Conservation (phyloP, 768 basidiomycete species). For the Mycena galopus region DNA sequence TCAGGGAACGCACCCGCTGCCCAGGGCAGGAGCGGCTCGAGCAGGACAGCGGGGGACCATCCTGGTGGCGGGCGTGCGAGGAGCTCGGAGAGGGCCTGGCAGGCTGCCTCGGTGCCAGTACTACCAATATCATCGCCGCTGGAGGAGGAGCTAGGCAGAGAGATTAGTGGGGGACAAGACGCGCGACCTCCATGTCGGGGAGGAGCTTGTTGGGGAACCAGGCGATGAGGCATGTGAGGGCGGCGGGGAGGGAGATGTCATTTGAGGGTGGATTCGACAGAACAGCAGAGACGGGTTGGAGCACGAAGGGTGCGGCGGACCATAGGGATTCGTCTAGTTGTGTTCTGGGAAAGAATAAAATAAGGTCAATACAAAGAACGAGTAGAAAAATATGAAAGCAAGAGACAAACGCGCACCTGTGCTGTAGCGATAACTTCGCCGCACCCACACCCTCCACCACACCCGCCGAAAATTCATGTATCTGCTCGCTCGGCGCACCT, state of each 20-base stretch:
- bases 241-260: slow-evolving; percentile 64
- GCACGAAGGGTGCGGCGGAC: slow-evolving; percentile 78
- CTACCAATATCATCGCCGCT: neutral
- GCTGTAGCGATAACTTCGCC: too few species aligned
- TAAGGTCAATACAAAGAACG: neutral
- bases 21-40: slow-evolving; percentile 90
- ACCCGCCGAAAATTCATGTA: slow-evolving; percentile 85
- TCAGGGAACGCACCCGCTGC: slow-evolving; percentile 38
- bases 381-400: neutral
- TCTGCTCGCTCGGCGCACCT: slow-evolving; percentile 68
- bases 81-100: slow-evolving; percentile 83
- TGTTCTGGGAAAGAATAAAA: slow-evolving; percentile 4
- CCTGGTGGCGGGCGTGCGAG: slow-evolving; percentile 82
- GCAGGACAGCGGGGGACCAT: slow-evolving; percentile 75
- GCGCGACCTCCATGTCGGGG: neutral
- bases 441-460: too few species aligned
- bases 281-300: slow-evolving; percentile 76
- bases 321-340: slow-evolving; percentile 75
- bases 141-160: too few species aligned
- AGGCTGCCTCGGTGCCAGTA: slow-evolving; percentile 57
- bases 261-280: slow-evolving; percentile 47
- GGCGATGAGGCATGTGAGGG: slow-evolving; percentile 84
- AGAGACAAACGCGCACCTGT: neutral
- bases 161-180: too few species aligned
- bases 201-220: slow-evolving; percentile 72